Evolutionary conservation across 2,329 filamentous ascomycete species (phyloP).

Genomic region (Diplodia scrobiculata): DNA sequence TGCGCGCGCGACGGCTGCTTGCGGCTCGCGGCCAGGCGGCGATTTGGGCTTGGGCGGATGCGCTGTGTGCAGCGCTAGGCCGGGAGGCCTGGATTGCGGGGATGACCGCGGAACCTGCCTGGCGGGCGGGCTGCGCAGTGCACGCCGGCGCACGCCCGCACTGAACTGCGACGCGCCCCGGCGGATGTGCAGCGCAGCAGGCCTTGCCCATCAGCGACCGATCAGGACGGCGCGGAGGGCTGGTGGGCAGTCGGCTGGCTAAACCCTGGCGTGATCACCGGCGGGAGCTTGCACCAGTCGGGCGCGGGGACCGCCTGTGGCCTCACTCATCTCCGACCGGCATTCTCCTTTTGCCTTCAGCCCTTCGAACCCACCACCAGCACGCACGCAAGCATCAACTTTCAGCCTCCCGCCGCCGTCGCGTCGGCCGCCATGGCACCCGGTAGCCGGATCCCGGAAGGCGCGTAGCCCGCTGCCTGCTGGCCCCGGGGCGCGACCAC

Average conservation of each 20-base stretch:
- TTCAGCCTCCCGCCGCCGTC: background rate
- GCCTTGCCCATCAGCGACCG: background rate
- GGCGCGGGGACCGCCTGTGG: background rate
- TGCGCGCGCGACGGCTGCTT: background rate
- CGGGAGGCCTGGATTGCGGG: background rate
- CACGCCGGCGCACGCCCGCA: background rate
- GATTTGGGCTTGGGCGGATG: background rate
- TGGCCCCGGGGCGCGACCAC: background rate
- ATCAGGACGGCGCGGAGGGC: background rate
- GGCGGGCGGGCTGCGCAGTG: background rate
- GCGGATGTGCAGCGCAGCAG: background rate
- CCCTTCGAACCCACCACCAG: background rate
- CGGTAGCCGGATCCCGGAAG: background rate
- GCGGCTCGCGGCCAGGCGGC: background rate
- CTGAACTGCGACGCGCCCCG: background rate
- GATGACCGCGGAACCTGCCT: conserved; percentile 1
- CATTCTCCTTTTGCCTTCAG: conserved; percentile 4
- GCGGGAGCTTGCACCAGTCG: conserved; percentile 9
- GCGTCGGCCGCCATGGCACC: background rate
- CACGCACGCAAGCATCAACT: background rate
- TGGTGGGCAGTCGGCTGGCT: background rate
- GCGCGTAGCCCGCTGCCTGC: background rate
- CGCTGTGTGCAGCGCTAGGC: no score
- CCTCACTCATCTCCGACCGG: conserved; percentile 18
- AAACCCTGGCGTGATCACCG: conserved; percentile 17